These are phyloP conservation scores for Cephalotrichum gorgonifer DNA, from an alignment of 2,329 filamentous ascomycete genomes.

Conservation along the genomic window DNA sequence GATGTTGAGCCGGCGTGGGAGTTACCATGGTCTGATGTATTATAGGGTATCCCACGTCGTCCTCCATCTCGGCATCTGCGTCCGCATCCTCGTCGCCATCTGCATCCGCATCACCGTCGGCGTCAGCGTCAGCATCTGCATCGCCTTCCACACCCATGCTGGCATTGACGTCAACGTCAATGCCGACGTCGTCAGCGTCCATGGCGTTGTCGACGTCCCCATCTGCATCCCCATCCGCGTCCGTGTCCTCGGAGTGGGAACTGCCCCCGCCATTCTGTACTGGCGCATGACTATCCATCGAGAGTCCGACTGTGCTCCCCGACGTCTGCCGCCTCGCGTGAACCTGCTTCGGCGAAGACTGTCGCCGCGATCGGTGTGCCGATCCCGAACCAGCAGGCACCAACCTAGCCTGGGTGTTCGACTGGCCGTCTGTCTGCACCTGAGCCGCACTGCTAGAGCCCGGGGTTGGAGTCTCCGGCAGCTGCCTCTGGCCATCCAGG, in stretches of 20 bases:
- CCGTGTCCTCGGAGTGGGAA: constrained; percentile 18
- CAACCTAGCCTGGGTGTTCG: constrained; percentile 11
- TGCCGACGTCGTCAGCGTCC: constrained; percentile 21
- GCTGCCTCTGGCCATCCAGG: constrained; percentile 37
- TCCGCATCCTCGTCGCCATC: constrained; percentile 18
- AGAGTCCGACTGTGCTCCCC: constrained; percentile 14
- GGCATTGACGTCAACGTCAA: constrained; percentile 26
- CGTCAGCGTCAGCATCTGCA: constrained; percentile 27
- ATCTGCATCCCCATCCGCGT: constrained; percentile 24
- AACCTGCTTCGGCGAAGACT: constrained; percentile 14
- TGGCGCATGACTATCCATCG: constrained; percentile 24
- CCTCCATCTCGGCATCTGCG: constrained; percentile 44
- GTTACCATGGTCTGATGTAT: neutral
- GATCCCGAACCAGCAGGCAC: neutral
- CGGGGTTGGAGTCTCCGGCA: constrained; percentile 26
- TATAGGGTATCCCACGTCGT: constrained; percentile 28
- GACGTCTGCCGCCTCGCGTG: constrained; percentile 11
- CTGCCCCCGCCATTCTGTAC: constrained; percentile 6
- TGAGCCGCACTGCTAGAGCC: constrained; percentile 13
- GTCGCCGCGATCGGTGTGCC: constrained; percentile 9
- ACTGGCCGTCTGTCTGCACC: constrained; percentile 5
- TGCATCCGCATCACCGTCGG: constrained; percentile 20
- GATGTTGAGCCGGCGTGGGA: constrained; percentile 9
- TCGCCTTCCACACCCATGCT: constrained; percentile 23
- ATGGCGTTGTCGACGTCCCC: constrained; percentile 27